phyloP scores from a whole-genome alignment of 2,329 filamentous ascomycete genomes.

The Botrytis elliptica region DNA sequence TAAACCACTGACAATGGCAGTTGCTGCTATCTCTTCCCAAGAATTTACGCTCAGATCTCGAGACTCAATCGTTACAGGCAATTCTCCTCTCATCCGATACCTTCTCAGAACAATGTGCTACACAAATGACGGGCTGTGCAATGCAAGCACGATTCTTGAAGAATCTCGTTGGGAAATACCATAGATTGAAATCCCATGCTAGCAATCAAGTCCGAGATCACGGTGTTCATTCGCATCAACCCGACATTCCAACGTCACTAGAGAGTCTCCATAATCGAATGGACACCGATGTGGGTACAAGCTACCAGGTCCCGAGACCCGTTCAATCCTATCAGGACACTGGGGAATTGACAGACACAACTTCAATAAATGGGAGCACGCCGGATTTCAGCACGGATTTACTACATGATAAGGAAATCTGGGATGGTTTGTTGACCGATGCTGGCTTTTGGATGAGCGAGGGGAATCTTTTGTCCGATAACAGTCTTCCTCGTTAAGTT shows the following conservation, averaged over 20 bases:
- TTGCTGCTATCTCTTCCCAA: conserved; percentile 8
- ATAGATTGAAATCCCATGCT: conserved; percentile 17
- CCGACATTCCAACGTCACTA: no score
- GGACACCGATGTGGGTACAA: neutral
- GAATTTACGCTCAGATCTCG: conserved; percentile 23
- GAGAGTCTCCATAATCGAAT: neutral
- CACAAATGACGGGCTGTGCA: conserved; percentile 36
- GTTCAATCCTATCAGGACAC: neutral
- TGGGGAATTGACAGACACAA: neutral
- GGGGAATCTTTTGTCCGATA: conserved; percentile 28
- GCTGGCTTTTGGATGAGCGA: conserved; percentile 38
- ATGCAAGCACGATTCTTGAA: conserved; percentile 40
- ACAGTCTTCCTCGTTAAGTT: neutral
- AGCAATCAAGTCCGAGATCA: neutral
- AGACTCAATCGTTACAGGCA: conserved; percentile 23
- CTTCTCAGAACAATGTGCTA: conserved; percentile 38
- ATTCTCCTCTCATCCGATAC: conserved; percentile 27
- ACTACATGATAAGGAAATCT: conserved; percentile 33
- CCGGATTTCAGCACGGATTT: conserved; percentile 19
- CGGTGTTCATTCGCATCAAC: neutral
- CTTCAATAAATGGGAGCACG: neutral
- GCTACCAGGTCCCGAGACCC: neutral
- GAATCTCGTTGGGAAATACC: conserved; percentile 32
- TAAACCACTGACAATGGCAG: neutral
- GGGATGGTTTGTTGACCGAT: conserved; percentile 36